Percentiles rank a stretch among this genome's conserved stretches.
These are phyloP conservation scores for Mucor velutinosus DNA, from an alignment of 371 early-diverging fungal species.

Conservation along the genomic window DNA sequence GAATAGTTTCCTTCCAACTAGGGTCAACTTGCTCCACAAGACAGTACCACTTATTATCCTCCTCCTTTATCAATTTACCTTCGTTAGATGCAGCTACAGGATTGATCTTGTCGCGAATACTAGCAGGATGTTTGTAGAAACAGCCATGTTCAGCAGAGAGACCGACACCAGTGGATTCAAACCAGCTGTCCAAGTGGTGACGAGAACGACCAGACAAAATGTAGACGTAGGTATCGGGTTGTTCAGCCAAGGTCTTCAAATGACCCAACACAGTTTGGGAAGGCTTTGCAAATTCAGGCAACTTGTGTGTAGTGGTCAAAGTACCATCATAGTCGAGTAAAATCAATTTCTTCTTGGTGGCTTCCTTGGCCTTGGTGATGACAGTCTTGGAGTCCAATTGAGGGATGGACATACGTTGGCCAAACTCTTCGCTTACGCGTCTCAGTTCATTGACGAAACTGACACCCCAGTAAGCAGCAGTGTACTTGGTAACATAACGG, in stretches of 20 bases:
- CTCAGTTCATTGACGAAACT: slow-evolving; percentile 90
- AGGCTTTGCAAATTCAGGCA: slow-evolving; percentile 92
- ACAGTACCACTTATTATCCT: slow-evolving; percentile 79
- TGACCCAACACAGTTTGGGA: slow-evolving; percentile 66
- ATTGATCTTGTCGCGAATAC: slow-evolving; percentile 50
- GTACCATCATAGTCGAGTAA: slow-evolving; percentile 97
- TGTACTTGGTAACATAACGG: slow-evolving; percentile 95
- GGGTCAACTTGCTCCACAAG: slow-evolving; percentile 88
- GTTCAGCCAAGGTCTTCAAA: slow-evolving; percentile 67
- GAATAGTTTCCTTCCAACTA: slow-evolving; percentile 90
- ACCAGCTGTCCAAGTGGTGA: slow-evolving; percentile 87
- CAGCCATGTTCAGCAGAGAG: slow-evolving; percentile 96
- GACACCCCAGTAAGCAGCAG: slow-evolving; percentile 98
- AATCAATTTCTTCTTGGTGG: slow-evolving; percentile 67
- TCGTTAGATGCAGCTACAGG: slow-evolving; percentile 50
- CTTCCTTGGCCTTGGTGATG: slow-evolving; percentile 40
- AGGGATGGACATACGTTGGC: slow-evolving; percentile 73
- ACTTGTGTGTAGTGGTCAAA: slow-evolving; percentile 76
- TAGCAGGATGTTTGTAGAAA: slow-evolving; percentile 89
- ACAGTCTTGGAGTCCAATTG: slow-evolving; percentile 52
- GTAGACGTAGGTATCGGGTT: slow-evolving; percentile 90
- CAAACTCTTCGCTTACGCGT: slow-evolving; percentile 69
- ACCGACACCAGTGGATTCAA: slow-evolving; percentile 83
- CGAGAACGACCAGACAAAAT: slow-evolving; percentile 90
- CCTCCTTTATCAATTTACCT: slow-evolving; percentile 62